Percentiles rank a stretch among this genome's conserved stretches.
Conservation (phyloP, 2,329 filamentous ascomycete genomes). For the Sphaceloma murrayae region DNA sequence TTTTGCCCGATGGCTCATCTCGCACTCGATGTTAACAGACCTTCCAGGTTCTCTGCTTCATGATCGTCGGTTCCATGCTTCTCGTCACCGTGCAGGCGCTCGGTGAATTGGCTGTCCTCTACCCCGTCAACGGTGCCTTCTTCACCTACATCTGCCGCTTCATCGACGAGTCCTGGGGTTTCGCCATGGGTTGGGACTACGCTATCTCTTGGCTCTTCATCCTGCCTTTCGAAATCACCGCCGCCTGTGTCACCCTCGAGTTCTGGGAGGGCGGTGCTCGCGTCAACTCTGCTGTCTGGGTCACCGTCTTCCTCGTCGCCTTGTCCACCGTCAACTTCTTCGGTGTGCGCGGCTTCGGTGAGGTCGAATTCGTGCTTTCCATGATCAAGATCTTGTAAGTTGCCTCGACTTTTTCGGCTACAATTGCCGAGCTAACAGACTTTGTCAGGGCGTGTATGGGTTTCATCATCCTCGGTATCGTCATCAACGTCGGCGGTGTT, state of each 20-base stretch:
- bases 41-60: slow-evolving; percentile 26
- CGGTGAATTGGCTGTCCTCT: slow-evolving; percentile 32
- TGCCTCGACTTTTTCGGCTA: too few relatives aligned
- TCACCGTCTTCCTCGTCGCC: slow-evolving; percentile 28
- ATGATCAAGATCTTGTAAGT: slow-evolving; percentile 31
- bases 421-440: too few relatives aligned
- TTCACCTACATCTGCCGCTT: slow-evolving; percentile 34
- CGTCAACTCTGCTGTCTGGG: slow-evolving; percentile 27
- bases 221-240: slow-evolving; percentile 27
- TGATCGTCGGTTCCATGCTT: slow-evolving; percentile 30
- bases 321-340: slow-evolving; percentile 28
- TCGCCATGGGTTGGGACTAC: slow-evolving; percentile 27
- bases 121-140: slow-evolving; percentile 33
- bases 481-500: slow-evolving; percentile 51
- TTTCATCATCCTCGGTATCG: slow-evolving; percentile 55
- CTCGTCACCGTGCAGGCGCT: slow-evolving; percentile 30
- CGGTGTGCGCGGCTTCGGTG: slow-evolving; percentile 29
- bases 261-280: slow-evolving; percentile 21
- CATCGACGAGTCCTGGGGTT: slow-evolving; percentile 34
- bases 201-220: slow-evolving; percentile 27
- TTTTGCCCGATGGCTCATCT: too few relatives aligned
- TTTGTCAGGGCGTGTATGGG: slow-evolving; percentile 47
- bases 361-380: slow-evolving; percentile 30
- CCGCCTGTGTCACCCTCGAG: slow-evolving; percentile 22
- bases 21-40: not conserved